phyloP scores from a whole-genome alignment of 306 rosid genomes.

The Cicer arietinum region DNA sequence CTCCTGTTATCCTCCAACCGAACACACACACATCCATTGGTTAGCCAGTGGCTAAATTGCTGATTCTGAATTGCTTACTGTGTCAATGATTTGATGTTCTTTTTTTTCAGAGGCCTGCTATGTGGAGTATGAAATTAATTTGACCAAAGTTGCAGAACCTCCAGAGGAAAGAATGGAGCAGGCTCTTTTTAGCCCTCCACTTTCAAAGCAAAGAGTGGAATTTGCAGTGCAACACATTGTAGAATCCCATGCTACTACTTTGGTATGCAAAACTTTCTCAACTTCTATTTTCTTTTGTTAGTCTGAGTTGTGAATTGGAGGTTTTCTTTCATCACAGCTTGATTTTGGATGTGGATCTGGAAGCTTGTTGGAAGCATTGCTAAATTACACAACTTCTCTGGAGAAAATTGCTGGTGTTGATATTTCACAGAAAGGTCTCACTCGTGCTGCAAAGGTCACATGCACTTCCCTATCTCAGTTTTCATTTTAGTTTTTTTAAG shows the following conservation, averaged over 20 bases:
- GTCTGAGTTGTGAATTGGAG: constrained; percentile 41
- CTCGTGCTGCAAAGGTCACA: constrained; percentile 89
- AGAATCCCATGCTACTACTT: constrained; percentile 69
- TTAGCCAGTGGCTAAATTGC: constrained; percentile 29
- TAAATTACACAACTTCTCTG: constrained; percentile 71
- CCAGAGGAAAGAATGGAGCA: constrained; percentile 97
- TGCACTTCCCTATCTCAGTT: constrained; percentile 29
- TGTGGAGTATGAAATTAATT: constrained; percentile 65
- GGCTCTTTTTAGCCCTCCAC: constrained; percentile 96
- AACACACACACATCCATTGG: neutral
- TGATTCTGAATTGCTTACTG: constrained; percentile 23
- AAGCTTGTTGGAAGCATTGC: constrained; percentile 89
- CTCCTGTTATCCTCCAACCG: constrained; percentile 36
- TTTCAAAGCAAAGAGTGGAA: constrained; percentile 95
- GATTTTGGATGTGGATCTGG: constrained; percentile 99
- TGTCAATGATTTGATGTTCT: constrained; percentile 30
- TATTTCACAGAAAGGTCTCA: constrained; percentile 81
- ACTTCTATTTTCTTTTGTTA: constrained; percentile 35
- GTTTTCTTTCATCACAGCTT: constrained; percentile 61
- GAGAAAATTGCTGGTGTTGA: constrained; percentile 92
- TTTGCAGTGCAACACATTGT: constrained; percentile 79
- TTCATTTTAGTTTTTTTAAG: constrained; percentile 12
- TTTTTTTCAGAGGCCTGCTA: constrained; percentile 60
- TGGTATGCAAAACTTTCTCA: constrained; percentile 59
- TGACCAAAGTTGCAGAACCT: constrained; percentile 78